A percentile compares a stretch with the other conserved stretches of the same genome.
These are phyloP conservation scores for Helichrysum umbraculigerum DNA, from an alignment of 129 eudicot species.

Conservation along the genomic window DNA sequence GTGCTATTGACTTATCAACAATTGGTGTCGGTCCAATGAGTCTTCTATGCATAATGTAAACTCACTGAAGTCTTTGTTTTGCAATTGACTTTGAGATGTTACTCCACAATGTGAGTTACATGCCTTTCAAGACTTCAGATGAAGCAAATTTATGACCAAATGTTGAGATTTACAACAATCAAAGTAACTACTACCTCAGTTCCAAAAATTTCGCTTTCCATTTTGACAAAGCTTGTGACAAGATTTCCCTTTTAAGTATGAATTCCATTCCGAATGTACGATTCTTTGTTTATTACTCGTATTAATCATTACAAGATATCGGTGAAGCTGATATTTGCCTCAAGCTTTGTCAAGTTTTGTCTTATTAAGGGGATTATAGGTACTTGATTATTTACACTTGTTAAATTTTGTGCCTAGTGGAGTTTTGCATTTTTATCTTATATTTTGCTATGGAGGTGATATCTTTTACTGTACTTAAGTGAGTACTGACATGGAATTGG, in stretches of 20 bases:
- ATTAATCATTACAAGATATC: not conserved
- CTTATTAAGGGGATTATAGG: not conserved
- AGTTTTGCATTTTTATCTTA: not conserved
- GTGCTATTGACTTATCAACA: not conserved
- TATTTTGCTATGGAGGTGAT: not conserved
- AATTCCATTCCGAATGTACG: no score
- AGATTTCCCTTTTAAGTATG: not conserved
- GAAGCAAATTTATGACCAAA: constrained; percentile 3
- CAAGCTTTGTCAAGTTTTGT: not conserved
- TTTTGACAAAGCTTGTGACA: not conserved
- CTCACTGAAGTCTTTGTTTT: not conserved
- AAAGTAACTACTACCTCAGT: not conserved
- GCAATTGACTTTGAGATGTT: not conserved
- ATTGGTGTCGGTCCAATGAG: not conserved
- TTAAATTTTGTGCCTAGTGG: not conserved
- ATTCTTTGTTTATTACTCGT: not conserved
- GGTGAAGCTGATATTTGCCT: not conserved
- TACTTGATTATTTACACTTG: not conserved
- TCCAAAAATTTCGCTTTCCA: not conserved
- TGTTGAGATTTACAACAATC: not conserved
- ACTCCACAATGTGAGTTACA: not conserved
- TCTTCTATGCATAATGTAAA: constrained; percentile 5
- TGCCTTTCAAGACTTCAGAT: not conserved
- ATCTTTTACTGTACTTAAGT: not conserved
- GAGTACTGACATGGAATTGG: constrained; percentile 14